phyloP scores from a whole-genome alignment of 1,139 yeast species.

The Chernovozyma aurita region DNA sequence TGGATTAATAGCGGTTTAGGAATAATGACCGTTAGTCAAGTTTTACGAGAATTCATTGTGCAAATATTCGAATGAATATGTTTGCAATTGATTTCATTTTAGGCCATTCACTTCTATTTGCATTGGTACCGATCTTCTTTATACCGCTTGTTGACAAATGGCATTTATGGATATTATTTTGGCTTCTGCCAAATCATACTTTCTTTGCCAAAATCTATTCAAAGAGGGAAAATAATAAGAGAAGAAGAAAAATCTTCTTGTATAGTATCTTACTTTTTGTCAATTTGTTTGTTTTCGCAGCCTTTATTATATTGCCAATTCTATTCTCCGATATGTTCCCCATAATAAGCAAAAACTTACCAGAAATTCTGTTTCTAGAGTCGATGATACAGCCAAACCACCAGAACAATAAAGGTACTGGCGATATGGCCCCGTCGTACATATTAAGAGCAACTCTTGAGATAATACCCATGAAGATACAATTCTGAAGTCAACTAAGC shows the following conservation, averaged over 20 bases:
- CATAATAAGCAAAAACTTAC: constrained; percentile 12
- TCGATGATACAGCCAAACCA: constrained; percentile 52
- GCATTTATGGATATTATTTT: constrained; percentile 34
- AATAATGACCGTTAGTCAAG: constrained; percentile 50
- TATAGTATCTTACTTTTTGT: constrained; percentile 20
- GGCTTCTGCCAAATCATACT: constrained; percentile 29
- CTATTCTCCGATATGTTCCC: constrained; percentile 14
- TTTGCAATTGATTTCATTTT: constrained; percentile 71
- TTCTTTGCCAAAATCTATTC: constrained; percentile 25
- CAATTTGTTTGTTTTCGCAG: constrained; percentile 13
- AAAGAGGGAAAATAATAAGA: constrained; percentile 15
- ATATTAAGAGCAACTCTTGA: constrained; percentile 18
- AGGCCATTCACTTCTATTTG: constrained; percentile 58
- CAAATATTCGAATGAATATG: constrained; percentile 64
- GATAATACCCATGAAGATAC: constrained; percentile 6
- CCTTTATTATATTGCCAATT: constrained; percentile 23
- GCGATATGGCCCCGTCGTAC: constrained; percentile 28
- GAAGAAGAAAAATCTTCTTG: constrained; percentile 13
- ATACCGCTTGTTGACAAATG: constrained; percentile 55
- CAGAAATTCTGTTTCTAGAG: constrained; percentile 14
- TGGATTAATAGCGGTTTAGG: constrained; percentile 67
- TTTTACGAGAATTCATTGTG: constrained; percentile 62
- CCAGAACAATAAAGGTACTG: constrained; percentile 63
- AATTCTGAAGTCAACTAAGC: no score
- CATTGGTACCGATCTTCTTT: constrained; percentile 58